These are phyloP conservation scores for Prunus mongolica DNA, from an alignment of 306 rosid species.

Conservation along the genomic window DNA sequence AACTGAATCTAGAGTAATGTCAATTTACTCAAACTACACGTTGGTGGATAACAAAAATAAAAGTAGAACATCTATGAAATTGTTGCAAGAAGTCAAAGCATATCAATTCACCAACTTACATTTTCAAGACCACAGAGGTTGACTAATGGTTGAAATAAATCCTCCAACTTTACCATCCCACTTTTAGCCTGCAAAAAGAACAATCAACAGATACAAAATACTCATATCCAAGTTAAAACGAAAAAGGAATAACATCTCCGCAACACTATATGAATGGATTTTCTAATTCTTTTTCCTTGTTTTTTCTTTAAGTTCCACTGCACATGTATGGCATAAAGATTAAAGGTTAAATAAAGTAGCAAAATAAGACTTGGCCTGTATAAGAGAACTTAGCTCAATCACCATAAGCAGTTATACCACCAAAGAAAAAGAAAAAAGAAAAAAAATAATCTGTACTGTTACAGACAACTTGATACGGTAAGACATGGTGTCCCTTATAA, in stretches of 20 bases:
- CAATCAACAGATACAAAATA: conserved; percentile 4
- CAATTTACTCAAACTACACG: neutral
- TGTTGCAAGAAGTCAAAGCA: neutral
- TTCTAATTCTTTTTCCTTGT: neutral
- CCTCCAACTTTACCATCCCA: conserved; percentile 59
- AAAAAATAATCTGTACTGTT: no score
- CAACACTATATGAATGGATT: neutral
- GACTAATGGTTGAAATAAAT: conserved; percentile 63
- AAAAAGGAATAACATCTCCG: conserved; percentile 11
- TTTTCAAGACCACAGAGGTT: conserved; percentile 65
- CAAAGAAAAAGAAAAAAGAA: no score
- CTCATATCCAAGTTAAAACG: conserved; percentile 14
- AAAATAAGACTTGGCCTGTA: neutral
- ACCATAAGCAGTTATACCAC: neutral
- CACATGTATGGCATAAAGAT: neutral
- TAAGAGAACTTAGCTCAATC: no score
- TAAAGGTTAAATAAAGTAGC: neutral
- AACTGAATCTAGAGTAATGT: neutral
- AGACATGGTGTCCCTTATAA: neutral
- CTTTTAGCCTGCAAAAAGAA: conserved; percentile 54
- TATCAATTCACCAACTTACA: conserved; percentile 47
- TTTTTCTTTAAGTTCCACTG: neutral
- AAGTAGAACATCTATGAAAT: neutral
- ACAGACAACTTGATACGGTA: neutral
- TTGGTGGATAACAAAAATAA: neutral